Conservation (phyloP, 2,329 filamentous ascomycete species). For the Elsinoe perseae region DNA sequence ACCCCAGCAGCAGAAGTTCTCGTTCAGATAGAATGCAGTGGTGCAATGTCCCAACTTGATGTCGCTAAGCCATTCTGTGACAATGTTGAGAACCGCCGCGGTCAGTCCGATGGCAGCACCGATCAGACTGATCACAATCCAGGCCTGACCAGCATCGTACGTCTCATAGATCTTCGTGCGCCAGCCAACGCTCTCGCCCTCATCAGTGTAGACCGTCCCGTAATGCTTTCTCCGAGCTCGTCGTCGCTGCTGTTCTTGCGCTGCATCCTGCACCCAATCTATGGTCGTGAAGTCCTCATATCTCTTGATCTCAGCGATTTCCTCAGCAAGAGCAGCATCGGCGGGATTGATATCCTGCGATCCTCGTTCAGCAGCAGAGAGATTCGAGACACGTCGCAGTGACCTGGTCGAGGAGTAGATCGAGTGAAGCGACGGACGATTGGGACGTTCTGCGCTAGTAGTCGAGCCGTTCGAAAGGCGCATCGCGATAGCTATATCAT, state of each 20-base stretch:
- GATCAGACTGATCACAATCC: slow-evolving; percentile 94
- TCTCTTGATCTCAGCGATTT: slow-evolving; percentile 95
- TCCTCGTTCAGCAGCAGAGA: slow-evolving; percentile 56
- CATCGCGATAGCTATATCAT: slow-evolving; percentile 7
- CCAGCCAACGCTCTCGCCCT: slow-evolving; percentile 65
- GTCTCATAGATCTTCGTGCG: slow-evolving; percentile 71
- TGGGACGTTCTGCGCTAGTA: slow-evolving; percentile 19
- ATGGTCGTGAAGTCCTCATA: slow-evolving; percentile 98
- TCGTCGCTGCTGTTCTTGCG: slow-evolving; percentile 76
- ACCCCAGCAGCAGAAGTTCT: slow-evolving; percentile 97
- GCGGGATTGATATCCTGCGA: slow-evolving; percentile 48
- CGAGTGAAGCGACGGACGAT: slow-evolving; percentile 43
- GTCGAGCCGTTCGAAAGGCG: slow-evolving; percentile 9
- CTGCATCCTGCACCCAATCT: slow-evolving; percentile 98
- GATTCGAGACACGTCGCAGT: slow-evolving; percentile 59
- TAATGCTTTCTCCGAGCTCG: slow-evolving; percentile 58
- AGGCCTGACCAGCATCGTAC: slow-evolving; percentile 93
- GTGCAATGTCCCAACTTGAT: slow-evolving; percentile 94
- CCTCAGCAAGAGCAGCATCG: slow-evolving; percentile 74
- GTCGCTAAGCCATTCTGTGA: slow-evolving; percentile 94
- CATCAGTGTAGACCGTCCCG: slow-evolving; percentile 8
- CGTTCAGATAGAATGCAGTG: slow-evolving; percentile 93
- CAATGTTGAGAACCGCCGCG: slow-evolving; percentile 85
- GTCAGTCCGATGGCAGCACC: slow-evolving; percentile 89
- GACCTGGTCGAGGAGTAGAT: slow-evolving; percentile 38